Evolutionary conservation across 371 early-diverging fungal genomes (phyloP), one percentile per base, ranked within the genome.

Genomic region (Chytridium lagenaria): DNA sequence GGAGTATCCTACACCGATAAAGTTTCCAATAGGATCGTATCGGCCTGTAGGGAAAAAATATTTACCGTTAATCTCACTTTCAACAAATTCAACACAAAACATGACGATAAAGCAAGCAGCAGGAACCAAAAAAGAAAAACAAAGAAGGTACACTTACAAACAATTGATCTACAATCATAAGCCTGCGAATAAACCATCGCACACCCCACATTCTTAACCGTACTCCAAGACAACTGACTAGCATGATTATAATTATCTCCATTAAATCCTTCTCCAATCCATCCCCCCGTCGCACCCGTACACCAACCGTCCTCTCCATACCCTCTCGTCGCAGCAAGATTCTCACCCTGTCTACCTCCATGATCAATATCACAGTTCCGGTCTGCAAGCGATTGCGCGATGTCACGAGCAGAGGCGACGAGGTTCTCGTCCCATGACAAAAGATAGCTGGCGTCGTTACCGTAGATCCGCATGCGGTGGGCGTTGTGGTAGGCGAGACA

Each of bases 291-390:
- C 5, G 57, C 57, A 7, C 30, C 7, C 15, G 26, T 10, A 23
- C 57, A 55, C 57, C 57, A 55, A 44, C 44, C 44, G 19, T 44
- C 44, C 10, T 26, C 57, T 7, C 30, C 22, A 30, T 10, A 16
- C 26, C 57, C 57, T 15, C 57, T 7, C 16, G 16, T 30, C 10
- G 57, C 10, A 55, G 23, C 7, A 7, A 55, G 23, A 23, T 55
- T 55, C 57, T 55, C 57, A 30, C 57, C 57, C 57, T 55, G 57
- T 26, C 57, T 55, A 30, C 30, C 57, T 16, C 57, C 57, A 26
- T 55, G 57, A 30, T 55, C 57, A 55, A 55, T 7, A 5, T 23
- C 57, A 26, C 57, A 55, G 26, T 23, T 23, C 7, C 23, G 10
- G 16, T 16, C 5, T 10, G 57, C 57, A 55, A 55, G 57, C 10